These are phyloP conservation scores for Termitomyces sp. DNA, from an alignment of 768 basidiomycete species.

Conservation along the genomic window DNA sequence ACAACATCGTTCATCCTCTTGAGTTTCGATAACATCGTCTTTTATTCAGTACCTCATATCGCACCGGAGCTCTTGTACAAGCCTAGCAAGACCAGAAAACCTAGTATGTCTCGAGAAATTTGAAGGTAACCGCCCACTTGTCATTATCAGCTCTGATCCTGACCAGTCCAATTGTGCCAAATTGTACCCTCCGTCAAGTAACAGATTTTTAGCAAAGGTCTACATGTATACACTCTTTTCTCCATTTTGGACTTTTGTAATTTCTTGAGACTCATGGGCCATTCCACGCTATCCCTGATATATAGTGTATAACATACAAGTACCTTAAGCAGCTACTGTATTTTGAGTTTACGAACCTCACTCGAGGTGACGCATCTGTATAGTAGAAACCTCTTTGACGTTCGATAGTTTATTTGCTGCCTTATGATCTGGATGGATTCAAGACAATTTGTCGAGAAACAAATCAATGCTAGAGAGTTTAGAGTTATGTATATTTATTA, in stretches of 20 bases:
- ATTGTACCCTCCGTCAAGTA: not conserved
- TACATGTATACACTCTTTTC: not conserved
- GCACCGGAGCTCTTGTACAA: constrained; percentile 14
- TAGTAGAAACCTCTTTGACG: not conserved
- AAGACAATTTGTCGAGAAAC: not conserved
- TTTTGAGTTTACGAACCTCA: no score
- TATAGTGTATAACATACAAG: not conserved
- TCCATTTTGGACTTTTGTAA: not conserved
- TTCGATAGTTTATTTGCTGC: not conserved
- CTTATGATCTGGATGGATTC: not conserved
- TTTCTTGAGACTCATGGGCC: not conserved
- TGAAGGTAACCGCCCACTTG: not conserved
- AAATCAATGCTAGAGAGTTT: not conserved
- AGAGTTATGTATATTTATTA: no score
- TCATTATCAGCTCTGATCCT: not conserved
- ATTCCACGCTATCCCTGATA: not conserved
- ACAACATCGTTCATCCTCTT: constrained; percentile 1
- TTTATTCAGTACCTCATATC: constrained; percentile 15
- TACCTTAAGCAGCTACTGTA: no score
- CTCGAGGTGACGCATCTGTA: not conserved
- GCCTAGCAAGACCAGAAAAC: not conserved
- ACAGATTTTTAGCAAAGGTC: not conserved
- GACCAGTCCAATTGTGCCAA: not conserved
- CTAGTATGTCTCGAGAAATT: not conserved
- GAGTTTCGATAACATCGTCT: not conserved